These are phyloP conservation scores for Phytophthora vignae DNA, from an alignment of 352 stramenopile genomes.

Conservation along the genomic window DNA sequence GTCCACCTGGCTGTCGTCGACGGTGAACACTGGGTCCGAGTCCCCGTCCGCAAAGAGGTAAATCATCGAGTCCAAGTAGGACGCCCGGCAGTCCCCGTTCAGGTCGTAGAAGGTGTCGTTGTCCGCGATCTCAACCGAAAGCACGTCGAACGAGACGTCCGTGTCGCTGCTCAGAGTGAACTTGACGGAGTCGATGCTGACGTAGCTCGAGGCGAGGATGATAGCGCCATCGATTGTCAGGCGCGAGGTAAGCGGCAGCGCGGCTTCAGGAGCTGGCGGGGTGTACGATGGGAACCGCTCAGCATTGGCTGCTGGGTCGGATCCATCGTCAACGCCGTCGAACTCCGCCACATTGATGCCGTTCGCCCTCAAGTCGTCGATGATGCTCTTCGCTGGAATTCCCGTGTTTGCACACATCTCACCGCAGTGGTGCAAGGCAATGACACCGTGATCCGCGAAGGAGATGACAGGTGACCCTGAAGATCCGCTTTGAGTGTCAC, in stretches of 20 bases:
- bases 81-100: conserved; percentile 67
- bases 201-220: conserved; percentile 35
- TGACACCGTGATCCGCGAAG: conserved; percentile 57
- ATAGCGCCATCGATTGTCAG: conserved; percentile 43
- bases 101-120: conserved; percentile 61
- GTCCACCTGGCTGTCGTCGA: conserved; percentile 47
- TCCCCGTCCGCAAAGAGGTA: conserved; percentile 59
- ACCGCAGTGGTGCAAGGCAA: conserved; percentile 78
- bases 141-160: conserved; percentile 63
- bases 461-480: conserved; percentile 71
- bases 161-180: conserved; percentile 53
- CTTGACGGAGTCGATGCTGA: conserved; percentile 61
- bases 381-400: conserved; percentile 54
- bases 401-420: conserved; percentile 67
- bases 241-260: conserved; percentile 21
- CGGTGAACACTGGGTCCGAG: conserved; percentile 34
- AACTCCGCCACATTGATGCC: conserved; percentile 45
- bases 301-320: conserved; percentile 24
- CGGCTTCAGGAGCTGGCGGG: conserved; percentile 27
- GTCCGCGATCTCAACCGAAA: conserved; percentile 70
- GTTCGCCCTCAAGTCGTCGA: conserved; percentile 46
- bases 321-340: conserved; percentile 46
- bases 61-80: conserved; percentile 68
- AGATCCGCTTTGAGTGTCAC: conserved; percentile 68
- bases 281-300: conserved; percentile 52